Evolutionary conservation across 176 grass and related monocot genomes (phyloP).

Genomic region (Lolium rigidum): DNA sequence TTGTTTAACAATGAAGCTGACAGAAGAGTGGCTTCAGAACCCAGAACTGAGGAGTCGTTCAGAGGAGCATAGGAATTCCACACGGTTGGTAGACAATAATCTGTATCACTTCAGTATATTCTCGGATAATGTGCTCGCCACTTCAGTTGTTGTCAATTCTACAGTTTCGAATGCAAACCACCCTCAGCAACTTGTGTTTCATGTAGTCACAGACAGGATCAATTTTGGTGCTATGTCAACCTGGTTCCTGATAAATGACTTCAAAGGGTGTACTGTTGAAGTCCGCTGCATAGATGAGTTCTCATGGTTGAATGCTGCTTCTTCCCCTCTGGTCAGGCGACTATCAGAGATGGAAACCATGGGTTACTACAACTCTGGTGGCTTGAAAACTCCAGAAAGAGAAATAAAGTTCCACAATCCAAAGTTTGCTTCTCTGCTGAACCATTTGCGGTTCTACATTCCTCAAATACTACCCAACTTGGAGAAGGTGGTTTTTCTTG

Average conservation of each 20-base stretch:
- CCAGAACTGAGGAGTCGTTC: conserved; percentile 57
- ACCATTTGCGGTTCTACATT: conserved; percentile 95
- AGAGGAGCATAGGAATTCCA: conserved; percentile 84
- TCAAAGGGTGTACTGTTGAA: conserved; percentile 89
- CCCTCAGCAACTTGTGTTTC: conserved; percentile 98
- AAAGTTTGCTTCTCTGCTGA: conserved; percentile 77
- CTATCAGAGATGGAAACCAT: conserved; percentile 60
- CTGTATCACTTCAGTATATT: conserved; percentile 97
- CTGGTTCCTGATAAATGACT: conserved; percentile 95
- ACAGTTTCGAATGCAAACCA: conserved; percentile 97
- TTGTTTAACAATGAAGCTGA: conserved; percentile 82
- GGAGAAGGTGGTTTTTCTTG: conserved; percentile 96
- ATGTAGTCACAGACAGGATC: conserved; percentile 87
- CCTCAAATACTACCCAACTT: conserved; percentile 90
- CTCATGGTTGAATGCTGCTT: conserved; percentile 84
- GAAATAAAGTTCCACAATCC: conserved; percentile 75
- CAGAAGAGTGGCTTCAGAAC: conserved; percentile 79
- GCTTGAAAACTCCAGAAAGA: conserved; percentile 57
- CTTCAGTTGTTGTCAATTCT: conserved; percentile 93
- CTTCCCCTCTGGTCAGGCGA: conserved; percentile 73
- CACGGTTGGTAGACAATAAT: conserved; percentile 95
- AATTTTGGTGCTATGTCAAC: conserved; percentile 83
- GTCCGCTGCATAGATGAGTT: conserved; percentile 89
- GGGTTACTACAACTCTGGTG: conserved; percentile 58
- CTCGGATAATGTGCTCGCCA: conserved; percentile 93